Conservation (phyloP, 129 eudicot species). For the Saposhnikovia divaricata region DNA sequence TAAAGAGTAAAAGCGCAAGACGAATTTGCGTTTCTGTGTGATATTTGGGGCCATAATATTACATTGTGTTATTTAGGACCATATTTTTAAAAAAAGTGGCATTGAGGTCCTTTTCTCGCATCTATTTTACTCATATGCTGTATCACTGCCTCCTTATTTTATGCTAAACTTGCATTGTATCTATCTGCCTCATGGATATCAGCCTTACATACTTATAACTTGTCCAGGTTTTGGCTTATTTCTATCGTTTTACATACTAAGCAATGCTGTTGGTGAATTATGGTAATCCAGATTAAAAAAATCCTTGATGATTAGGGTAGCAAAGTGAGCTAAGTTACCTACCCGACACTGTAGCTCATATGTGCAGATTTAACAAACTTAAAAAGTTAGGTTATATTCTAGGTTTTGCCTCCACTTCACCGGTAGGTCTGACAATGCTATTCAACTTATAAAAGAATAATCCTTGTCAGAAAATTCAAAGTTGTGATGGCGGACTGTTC, state of each 20-base stretch:
- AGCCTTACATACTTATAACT: background rate
- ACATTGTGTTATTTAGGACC: too few species aligned
- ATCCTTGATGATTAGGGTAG: background rate
- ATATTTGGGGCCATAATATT: too few species aligned
- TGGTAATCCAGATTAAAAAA: background rate
- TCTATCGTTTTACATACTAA: background rate
- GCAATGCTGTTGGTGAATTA: background rate
- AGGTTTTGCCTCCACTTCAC: background rate
- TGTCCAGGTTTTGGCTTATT: background rate
- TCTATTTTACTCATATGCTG: background rate
- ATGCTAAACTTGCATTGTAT: background rate
- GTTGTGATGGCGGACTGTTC: background rate
- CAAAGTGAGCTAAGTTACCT: background rate
- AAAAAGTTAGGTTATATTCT: background rate
- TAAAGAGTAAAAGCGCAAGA: too few species aligned
- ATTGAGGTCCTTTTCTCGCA: too few species aligned
- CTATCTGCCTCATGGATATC: background rate
- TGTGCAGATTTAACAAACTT: background rate
- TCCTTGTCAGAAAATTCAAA: background rate
- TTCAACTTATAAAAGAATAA: background rate
- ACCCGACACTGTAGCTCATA: background rate
- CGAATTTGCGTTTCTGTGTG: too few species aligned
- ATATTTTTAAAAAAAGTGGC: too few species aligned
- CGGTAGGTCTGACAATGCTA: background rate
- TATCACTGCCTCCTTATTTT: background rate